These are phyloP conservation scores for Saccharomyces pastorianus DNA, from an alignment of 1,139 yeast species.

Conservation along the genomic window DNA sequence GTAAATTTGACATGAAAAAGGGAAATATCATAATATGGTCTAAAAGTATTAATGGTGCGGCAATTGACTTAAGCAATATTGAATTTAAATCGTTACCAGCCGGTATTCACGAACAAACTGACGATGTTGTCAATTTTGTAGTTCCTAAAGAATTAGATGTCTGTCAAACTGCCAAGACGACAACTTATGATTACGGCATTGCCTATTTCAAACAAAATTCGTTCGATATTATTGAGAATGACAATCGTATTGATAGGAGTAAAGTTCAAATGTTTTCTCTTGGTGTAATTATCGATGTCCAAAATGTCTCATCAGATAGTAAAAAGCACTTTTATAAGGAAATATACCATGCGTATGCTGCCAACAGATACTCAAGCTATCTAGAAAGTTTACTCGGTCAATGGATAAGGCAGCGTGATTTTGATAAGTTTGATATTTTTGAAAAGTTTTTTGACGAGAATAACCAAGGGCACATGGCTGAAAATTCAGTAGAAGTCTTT, in stretches of 20 bases:
- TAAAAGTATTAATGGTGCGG: conserved; percentile 10
- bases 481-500: background rate
- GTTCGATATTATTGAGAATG: conserved; percentile 17
- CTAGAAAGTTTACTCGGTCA: conserved; percentile 38
- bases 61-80: conserved; percentile 33
- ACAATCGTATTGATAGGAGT: conserved; percentile 37
- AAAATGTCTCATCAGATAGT: background rate
- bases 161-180: conserved; percentile 22
- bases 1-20: conserved; percentile 28
- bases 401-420: conserved; percentile 22
- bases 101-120: conserved; percentile 59
- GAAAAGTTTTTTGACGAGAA: conserved; percentile 30
- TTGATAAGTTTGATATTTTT: conserved; percentile 21
- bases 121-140: conserved; percentile 49
- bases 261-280: conserved; percentile 56
- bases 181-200: conserved; percentile 35
- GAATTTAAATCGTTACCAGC: conserved; percentile 77
- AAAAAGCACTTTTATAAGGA: conserved; percentile 1
- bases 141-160: conserved; percentile 30
- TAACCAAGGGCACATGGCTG: background rate
- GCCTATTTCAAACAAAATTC: conserved; percentile 43
- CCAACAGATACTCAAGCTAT: conserved; percentile 50
- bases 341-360: conserved; percentile 38
- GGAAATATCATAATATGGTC: conserved; percentile 30
- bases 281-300: conserved; percentile 48